Evolutionary conservation across 169 alveolate genomes (phyloP).

Genomic region (Babesia caballi): DNA sequence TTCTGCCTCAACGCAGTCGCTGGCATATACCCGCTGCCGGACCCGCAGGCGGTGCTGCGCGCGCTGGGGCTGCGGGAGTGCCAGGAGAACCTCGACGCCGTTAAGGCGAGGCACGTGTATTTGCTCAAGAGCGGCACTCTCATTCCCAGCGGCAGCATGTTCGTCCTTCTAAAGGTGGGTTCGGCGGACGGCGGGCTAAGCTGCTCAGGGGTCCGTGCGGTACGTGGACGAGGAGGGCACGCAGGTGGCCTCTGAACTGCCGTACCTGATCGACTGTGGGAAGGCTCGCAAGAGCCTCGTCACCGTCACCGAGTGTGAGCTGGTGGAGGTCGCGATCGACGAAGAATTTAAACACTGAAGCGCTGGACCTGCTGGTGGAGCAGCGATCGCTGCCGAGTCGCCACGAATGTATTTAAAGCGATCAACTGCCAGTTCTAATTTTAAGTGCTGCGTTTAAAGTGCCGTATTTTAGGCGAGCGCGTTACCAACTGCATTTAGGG

Average conservation of each 20-base stretch:
- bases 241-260: conserved; percentile 3
- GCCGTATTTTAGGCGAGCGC: too few species aligned
- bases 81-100: conserved; percentile 24
- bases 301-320: conserved; percentile 57
- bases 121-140: conserved; percentile 20
- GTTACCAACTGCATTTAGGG: too few species aligned
- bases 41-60: conserved; percentile 22
- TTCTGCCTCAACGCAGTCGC: conserved; percentile 39
- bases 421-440: too few species aligned
- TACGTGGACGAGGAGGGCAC: conserved; percentile 9
- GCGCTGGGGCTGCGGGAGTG: conserved; percentile 6
- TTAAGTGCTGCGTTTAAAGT: too few species aligned
- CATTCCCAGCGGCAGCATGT: conserved; percentile 32
- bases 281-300: neutral
- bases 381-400: too few species aligned
- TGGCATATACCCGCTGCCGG: conserved; percentile 37
- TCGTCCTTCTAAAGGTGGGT: conserved; percentile 41
- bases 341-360: conserved; percentile 7
- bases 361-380: too few species aligned
- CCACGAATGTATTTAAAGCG: too few species aligned
- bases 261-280: conserved; percentile 4
- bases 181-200: too few species aligned
- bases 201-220: conserved; percentile 15
- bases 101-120: conserved; percentile 3
- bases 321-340: conserved; percentile 27